Base-by-base conservation (phyloP, 495 filamentous ascomycete genomes). In the Neurospora tetrasperma region DNA sequence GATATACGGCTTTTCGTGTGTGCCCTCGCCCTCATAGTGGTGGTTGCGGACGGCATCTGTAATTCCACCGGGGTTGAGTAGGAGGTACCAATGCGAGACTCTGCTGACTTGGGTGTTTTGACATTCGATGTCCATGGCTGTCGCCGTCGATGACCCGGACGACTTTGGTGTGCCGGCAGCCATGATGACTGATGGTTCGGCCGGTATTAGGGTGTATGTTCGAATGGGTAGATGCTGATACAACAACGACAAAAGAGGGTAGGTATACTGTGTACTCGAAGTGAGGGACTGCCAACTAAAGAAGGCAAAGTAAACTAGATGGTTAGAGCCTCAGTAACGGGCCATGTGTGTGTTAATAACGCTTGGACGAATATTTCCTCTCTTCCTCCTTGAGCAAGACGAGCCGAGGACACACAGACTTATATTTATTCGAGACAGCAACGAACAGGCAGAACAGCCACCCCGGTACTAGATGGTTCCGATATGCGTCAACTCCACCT, bases 1-100 rank as follows among this genome's bases (percentile, higher is more conserved):
- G 12, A 89, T 79, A 75, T 89, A 95, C 0, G 93, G 93, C 62
- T 93, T 89, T 12, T 91, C 89, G 35, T 87, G 83, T 14, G 92
- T 95, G 72, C 93, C 93, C 4, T 86, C 84, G 16, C 93, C 93
- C 44, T 84, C 78, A 76, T 94, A 95, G 6, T 83, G 76, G 74
- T 86, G 85, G 69, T 89, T 85, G 72, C 88, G 77, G 16, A 93
- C 85, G 12, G 79, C 79, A 40, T 80, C 73, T 1, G 80, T 83
- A 46, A 86, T 73, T 31, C 82, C 82, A 23, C 80, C 74, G 7
- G 79, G 81, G 75, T 85, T 78, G 73, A 83, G 76, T 70, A 83
- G 62, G 8, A 79, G 54, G 38, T 71, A 71, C 69, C 74, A 76
- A 71, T 83, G 77, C 8, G 75, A 72, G 35, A 74, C 54, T 68